phyloP scores from a whole-genome alignment of 441 rosid species.

The Populus hybrid region DNA sequence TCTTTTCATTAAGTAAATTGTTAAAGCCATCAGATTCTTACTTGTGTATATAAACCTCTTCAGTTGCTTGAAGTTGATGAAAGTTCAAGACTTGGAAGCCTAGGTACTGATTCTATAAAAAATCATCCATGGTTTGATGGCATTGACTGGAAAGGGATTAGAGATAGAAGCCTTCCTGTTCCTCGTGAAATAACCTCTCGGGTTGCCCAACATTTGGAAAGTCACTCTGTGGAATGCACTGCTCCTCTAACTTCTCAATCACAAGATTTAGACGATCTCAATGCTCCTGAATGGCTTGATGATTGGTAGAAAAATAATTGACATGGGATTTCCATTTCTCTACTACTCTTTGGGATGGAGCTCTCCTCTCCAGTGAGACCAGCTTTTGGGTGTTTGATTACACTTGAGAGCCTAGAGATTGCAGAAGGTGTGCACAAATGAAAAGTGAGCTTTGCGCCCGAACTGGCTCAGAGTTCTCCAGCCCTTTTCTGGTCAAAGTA shows the following conservation, averaged over 20 bases:
- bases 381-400: not conserved
- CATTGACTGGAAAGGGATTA: conserved; percentile 63
- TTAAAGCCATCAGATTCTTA: not conserved
- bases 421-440: not conserved
- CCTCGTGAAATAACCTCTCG: conserved; percentile 63
- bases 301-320: conserved; percentile 57
- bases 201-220: conserved; percentile 48
- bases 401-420: not conserved
- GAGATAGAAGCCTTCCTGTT: conserved; percentile 45
- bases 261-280: conserved; percentile 40
- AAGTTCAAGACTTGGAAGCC: conserved; percentile 62
- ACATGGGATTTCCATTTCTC: not conserved
- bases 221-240: conserved; percentile 32
- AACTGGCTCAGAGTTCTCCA: conserved; percentile 8
- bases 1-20: not conserved
- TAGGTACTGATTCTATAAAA: conserved; percentile 57
- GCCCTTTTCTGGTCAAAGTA: not conserved
- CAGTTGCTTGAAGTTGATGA: conserved; percentile 89
- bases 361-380: conserved; percentile 15
- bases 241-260: conserved; percentile 36
- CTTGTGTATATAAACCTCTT: conserved; percentile 13
- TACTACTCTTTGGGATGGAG: not conserved
- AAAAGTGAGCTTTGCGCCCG: not conserved
- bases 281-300: conserved; percentile 68
- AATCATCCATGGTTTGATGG: conserved; percentile 74